phyloP scores from a whole-genome alignment of 1,284 basidiomycete genomes.

The Leccinum angustisporum region DNA sequence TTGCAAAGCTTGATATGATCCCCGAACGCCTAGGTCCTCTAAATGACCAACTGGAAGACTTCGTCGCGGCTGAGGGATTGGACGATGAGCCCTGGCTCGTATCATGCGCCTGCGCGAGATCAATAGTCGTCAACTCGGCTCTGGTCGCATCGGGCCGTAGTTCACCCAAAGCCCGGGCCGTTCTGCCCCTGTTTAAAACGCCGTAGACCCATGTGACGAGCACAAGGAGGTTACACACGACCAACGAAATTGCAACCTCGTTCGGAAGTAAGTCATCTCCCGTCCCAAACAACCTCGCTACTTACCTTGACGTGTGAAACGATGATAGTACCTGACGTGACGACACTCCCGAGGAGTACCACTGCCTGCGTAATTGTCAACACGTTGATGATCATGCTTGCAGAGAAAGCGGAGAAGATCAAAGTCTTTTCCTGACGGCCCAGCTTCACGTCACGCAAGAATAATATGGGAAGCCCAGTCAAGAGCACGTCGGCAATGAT shows the following conservation, averaged over 20 bases:
- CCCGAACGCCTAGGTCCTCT: neutral
- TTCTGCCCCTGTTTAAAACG: conserved; percentile 2
- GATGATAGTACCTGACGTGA: conserved; percentile 7
- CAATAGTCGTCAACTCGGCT: neutral
- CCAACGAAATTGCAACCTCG: conserved; percentile 15
- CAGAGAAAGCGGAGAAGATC: conserved; percentile 16
- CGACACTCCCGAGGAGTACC: neutral
- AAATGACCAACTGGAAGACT: conserved; percentile 7
- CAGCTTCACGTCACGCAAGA: conserved; percentile 13
- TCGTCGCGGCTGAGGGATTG: neutral
- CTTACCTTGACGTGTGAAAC: conserved; percentile 16
- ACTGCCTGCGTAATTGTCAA: conserved; percentile 1
- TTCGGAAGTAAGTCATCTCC: neutral
- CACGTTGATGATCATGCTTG: conserved; percentile 13
- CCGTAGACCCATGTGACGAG: conserved; percentile 18
- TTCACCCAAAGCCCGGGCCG: neutral
- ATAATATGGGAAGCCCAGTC: conserved; percentile 11
- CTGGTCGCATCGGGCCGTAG: neutral
- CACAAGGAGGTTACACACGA: conserved; percentile 23
- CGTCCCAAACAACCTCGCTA: neutral
- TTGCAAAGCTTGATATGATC: neutral
- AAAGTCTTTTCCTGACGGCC: conserved; percentile 4
- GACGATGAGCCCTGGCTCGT: neutral
- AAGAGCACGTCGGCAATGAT: conserved; percentile 13
- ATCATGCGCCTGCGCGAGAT: neutral